Conservation (phyloP, 495 filamentous ascomycete species). For the Penicillium simplicissimum region DNA sequence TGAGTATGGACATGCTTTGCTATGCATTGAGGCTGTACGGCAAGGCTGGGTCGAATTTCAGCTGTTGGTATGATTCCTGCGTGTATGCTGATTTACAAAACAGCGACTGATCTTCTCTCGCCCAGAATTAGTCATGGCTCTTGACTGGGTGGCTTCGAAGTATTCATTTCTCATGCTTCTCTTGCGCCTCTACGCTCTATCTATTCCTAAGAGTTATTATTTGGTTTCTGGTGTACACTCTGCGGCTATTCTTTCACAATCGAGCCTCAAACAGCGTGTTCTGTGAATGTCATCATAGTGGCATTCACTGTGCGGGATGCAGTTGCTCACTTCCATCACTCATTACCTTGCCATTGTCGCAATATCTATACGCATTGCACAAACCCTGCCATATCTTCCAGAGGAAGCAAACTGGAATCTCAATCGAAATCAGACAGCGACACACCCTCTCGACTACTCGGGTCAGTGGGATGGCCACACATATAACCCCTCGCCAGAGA, state of each 20-base stretch:
- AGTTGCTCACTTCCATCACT: constrained; percentile 11
- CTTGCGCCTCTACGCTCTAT: constrained; percentile 7
- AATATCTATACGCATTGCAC: constrained; percentile 15
- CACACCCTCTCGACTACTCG: constrained; percentile 38
- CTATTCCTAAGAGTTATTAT: constrained; percentile 6
- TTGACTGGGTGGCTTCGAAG: constrained; percentile 2
- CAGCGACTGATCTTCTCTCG: constrained; percentile 8
- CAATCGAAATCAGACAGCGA: constrained; percentile 40
- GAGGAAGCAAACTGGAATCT: constrained; percentile 39
- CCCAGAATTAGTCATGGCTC: constrained; percentile 10
- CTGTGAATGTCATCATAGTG: constrained; percentile 16
- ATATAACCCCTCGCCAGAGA: constrained; percentile 42
- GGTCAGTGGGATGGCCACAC: constrained; percentile 41
- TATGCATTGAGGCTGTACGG: constrained; percentile 16
- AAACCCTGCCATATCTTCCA: constrained; percentile 24
- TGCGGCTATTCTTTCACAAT: constrained; percentile 9
- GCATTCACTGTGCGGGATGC: constrained; percentile 17
- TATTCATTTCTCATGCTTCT: constrained; percentile 13
- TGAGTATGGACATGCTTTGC: constrained; percentile 7
- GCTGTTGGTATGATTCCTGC: constrained; percentile 12
- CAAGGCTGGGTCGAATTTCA: constrained; percentile 8
- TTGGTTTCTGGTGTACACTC: constrained; percentile 13
- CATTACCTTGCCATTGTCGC: constrained; percentile 18
- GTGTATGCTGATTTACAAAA: constrained; percentile 14
- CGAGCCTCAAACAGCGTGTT: constrained; percentile 14